phyloP scores from a whole-genome alignment of 1,139 yeast species.

The Nakaseomyces glabratus region DNA sequence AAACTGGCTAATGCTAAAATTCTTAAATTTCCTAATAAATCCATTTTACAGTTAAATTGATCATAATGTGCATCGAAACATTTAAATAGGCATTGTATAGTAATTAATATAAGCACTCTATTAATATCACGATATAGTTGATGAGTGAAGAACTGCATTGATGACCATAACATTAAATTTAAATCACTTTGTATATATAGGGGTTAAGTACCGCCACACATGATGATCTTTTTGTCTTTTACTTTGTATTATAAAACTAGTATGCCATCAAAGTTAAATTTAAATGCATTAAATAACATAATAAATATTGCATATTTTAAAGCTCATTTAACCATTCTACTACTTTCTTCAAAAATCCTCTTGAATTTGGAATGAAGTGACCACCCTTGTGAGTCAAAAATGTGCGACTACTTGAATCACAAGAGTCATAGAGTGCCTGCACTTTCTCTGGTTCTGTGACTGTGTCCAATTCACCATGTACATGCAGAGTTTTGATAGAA shows the following conservation, averaged over 20 bases:
- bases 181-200: too few species aligned
- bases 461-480: slow-evolving; percentile 81
- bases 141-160: too few species aligned
- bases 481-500: slow-evolving; percentile 57
- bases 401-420: slow-evolving; percentile 39
- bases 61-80: too few species aligned
- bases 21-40: too few species aligned
- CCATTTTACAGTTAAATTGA: too few species aligned
- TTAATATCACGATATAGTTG: too few species aligned
- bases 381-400: slow-evolving; percentile 73
- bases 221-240: neutral
- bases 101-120: too few species aligned
- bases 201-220: too few species aligned
- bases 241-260: neutral
- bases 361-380: slow-evolving; percentile 74
- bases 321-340: slow-evolving; percentile 43
- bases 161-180: too few species aligned
- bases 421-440: slow-evolving; percentile 46
- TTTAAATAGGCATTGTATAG: too few species aligned
- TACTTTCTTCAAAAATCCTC: slow-evolving; percentile 49
- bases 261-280: neutral
- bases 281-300: neutral
- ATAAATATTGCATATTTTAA: slow-evolving; percentile 10
- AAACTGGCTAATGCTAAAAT: neutral
- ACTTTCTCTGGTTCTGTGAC: slow-evolving; percentile 72